Evolutionary conservation across 2,329 filamentous ascomycete genomes (phyloP).

Genomic region (Tolypocladium guangdongense): DNA sequence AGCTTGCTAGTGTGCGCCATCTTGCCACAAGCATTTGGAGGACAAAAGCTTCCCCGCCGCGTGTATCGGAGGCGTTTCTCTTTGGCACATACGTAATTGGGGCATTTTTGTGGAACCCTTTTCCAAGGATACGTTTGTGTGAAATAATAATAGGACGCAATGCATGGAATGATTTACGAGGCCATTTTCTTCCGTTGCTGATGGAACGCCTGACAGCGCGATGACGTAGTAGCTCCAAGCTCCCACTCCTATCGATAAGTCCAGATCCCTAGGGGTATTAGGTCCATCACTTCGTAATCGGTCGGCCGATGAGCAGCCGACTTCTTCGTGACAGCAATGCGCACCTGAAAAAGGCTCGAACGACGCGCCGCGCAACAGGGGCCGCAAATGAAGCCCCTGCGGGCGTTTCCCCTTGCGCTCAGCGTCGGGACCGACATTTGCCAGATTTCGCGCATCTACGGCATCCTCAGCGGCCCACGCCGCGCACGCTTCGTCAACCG

Average conservation of each 20-base stretch:
- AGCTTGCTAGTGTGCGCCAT: background rate
- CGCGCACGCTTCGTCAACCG: conserved; percentile 35
- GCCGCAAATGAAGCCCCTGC: conserved; percentile 19
- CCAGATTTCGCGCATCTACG: conserved; percentile 51
- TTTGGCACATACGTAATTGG: background rate
- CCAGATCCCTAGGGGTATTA: no score
- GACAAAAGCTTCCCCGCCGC: background rate
- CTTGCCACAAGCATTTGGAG: background rate
- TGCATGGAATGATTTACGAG: background rate
- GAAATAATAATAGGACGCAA: background rate
- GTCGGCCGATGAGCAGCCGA: no score
- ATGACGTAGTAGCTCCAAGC: background rate
- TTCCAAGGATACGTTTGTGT: background rate
- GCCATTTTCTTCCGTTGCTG: background rate
- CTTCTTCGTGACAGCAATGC: background rate
- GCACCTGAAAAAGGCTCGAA: background rate
- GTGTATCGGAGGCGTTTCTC: background rate
- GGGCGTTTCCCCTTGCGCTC: conserved; percentile 52
- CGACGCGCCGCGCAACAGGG: background rate
- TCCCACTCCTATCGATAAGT: background rate
- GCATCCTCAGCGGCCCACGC: conserved; percentile 37
- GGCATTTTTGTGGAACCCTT: background rate
- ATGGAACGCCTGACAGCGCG: background rate
- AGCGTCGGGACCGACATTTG: conserved; percentile 73
- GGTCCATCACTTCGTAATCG: no score